Base-by-base conservation (phyloP, 306 rosid genomes). In the Prunus mira region DNA sequence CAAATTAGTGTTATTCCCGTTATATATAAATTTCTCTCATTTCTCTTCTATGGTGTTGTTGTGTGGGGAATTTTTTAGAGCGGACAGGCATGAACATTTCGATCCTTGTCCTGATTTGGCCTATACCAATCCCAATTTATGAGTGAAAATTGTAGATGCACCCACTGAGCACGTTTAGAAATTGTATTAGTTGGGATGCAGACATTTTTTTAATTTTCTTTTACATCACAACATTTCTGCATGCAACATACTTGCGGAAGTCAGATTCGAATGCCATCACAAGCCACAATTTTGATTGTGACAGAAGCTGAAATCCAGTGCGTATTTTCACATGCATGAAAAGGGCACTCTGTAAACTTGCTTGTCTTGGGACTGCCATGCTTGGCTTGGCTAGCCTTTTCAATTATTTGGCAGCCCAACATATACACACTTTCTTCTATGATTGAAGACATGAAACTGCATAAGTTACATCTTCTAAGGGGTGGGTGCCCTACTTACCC, bases 81-180 rank as follows among this genome's bases (percentile, higher is more conserved):
- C 9, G 2, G 9, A 6, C 43, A 7, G 2, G 7, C 43, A 38
- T 12, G 14, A 60, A 60, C 9, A 25, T 60, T 25, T 14, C 45
- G 45, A 30, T 15, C 45, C 20, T 17, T 15, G 13, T 63, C 22
- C 43, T 28, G 81, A 75, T 63, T 41, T 61, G 71, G 65, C 46
- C 47, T 32, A 7, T 34, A 50, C 46, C 17, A 61, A 50, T 58
- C 71, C 64, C 66, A 67, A 69, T 77, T 75, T 81, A 62, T 76
- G 75, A 55, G 60, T 49, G 84, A 67, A 67, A 78, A 49, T 75
- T 82, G 66, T 58, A 25, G 82, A 84, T 71, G 85, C 76, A 66
- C 14, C 79, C 81, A 66, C 77, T 70, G 51, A 47, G 32, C 86
- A 85, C 86, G 80, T 89, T 89, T 77, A 49, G 74, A 55, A 67